Percentiles rank a stretch among this genome's conserved stretches.
Conservation (phyloP, 768 basidiomycete species). For the Daedaleopsis sinensis region DNA sequence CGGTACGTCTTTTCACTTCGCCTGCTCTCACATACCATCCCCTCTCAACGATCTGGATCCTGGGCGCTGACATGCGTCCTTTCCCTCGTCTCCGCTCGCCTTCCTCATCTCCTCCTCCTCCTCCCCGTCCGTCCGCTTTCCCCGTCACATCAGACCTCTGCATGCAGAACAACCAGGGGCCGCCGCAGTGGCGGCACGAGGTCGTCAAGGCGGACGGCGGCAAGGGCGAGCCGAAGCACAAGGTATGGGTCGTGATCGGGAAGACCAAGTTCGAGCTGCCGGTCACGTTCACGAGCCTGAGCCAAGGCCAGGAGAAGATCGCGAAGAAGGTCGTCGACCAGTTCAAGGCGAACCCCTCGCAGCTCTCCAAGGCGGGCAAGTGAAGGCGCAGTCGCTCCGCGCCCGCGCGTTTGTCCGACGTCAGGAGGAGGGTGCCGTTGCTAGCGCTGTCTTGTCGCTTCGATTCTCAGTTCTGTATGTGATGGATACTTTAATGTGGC, state of each 20-base stretch:
- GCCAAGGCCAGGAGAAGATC: constrained; percentile 45
- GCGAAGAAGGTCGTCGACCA: constrained; percentile 48
- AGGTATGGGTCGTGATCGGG: constrained; percentile 52
- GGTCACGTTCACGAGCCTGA: constrained; percentile 38
- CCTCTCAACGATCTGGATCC: background rate
- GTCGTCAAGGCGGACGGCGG: constrained; percentile 19
- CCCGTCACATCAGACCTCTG: constrained; percentile 25
- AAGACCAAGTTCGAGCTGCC: constrained; percentile 48
- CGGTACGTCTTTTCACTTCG: constrained; percentile 10
- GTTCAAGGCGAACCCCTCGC: constrained; percentile 29
- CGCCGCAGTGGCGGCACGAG: constrained; percentile 40
- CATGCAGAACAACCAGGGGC: constrained; percentile 22
- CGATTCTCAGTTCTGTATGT: background rate
- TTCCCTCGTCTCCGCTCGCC: background rate
- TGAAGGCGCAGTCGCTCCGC: background rate
- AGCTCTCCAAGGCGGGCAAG: background rate
- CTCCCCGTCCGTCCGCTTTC: no score
- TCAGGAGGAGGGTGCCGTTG: background rate
- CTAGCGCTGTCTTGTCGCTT: background rate
- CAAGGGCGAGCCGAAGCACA: constrained; percentile 34
- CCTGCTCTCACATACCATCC: background rate
- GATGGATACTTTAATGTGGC: no score
- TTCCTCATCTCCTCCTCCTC: background rate
- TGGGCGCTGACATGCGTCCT: background rate
- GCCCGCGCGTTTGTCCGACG: background rate